These are phyloP conservation scores for Nectriaceae sp. DNA, from an alignment of 2,329 filamentous ascomycete genomes.

Conservation along the genomic window DNA sequence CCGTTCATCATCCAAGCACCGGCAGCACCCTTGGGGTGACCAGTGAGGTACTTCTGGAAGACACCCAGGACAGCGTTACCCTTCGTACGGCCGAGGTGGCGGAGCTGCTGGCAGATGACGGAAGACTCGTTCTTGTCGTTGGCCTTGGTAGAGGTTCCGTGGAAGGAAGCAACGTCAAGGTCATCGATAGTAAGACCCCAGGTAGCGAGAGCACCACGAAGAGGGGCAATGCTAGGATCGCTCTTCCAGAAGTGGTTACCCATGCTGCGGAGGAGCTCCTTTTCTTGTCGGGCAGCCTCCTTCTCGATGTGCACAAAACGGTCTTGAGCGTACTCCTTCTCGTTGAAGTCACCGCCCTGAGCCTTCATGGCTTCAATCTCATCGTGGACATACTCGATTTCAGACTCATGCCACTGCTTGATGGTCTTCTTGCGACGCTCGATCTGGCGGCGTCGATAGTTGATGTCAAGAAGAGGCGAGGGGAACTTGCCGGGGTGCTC, in stretches of 20 bases:
- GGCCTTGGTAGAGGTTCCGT: conserved; percentile 96
- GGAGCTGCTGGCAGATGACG: conserved; percentile 94
- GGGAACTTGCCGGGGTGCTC: conserved; percentile 91
- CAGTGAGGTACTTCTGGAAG: conserved; percentile 99
- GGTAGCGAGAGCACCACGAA: conserved; percentile 92
- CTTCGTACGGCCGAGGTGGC: conserved; percentile 92
- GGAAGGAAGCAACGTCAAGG: conserved; percentile 93
- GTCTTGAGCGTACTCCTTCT: conserved; percentile 82
- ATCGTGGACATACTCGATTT: conserved; percentile 89
- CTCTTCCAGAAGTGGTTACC: conserved; percentile 99
- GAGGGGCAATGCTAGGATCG: conserved; percentile 88
- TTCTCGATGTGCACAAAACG: conserved; percentile 84
- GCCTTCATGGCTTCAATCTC: conserved; percentile 90
- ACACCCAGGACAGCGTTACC: conserved; percentile 95
- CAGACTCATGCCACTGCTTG: conserved; percentile 94
- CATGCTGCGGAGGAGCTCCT: conserved; percentile 87
- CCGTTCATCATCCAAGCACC: conserved; percentile 99
- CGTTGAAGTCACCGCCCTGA: conserved; percentile 72
- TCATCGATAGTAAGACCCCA: conserved; percentile 99
- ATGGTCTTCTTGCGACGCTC: conserved; percentile 93
- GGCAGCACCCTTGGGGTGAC: conserved; percentile 98
- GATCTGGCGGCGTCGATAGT: conserved; percentile 93
- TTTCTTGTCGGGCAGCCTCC: conserved; percentile 85
- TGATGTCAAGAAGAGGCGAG: conserved; percentile 93
- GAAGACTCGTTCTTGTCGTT: conserved; percentile 99